Conservation (phyloP, 2,329 filamentous ascomycete species). For the Cercospora citrullina region DNA sequence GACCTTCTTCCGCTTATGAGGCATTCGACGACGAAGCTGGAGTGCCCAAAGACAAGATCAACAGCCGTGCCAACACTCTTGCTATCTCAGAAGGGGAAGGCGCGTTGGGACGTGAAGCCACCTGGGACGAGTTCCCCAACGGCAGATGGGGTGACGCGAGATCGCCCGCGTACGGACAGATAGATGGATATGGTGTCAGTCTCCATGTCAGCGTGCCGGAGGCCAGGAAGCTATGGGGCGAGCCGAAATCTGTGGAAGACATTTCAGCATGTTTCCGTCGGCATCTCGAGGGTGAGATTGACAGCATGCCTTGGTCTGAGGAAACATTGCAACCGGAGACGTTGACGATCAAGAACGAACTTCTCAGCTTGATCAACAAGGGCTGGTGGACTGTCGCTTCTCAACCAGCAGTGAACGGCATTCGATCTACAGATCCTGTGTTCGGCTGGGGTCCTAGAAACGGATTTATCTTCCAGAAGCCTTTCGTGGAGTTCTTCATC, state of each 20-base stretch:
- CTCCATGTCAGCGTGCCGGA: conserved; percentile 85
- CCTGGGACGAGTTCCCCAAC: conserved; percentile 98
- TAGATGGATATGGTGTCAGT: conserved; percentile 96
- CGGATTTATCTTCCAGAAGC: conserved; percentile 96
- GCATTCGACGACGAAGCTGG: conserved; percentile 75
- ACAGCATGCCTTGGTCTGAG: conserved; percentile 91
- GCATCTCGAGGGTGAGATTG: conserved; percentile 76
- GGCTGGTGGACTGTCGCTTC: conserved; percentile 98
- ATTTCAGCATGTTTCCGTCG: conserved; percentile 78
- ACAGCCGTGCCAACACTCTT: conserved; percentile 75
- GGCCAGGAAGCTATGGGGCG: conserved; percentile 81
- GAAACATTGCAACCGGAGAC: conserved; percentile 84
- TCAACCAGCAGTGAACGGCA: conserved; percentile 88
- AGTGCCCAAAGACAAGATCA: conserved; percentile 68
- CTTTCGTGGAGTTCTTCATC: conserved; percentile 96
- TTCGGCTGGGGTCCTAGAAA: conserved; percentile 93
- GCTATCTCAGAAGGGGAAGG: conserved; percentile 95
- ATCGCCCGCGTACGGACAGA: conserved; percentile 91
- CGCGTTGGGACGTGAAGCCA: conserved; percentile 84
- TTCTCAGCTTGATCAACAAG: conserved; percentile 73
- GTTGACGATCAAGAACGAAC: conserved; percentile 71
- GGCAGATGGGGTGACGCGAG: conserved; percentile 92
- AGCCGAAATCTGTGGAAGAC: conserved; percentile 68
- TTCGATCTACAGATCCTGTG: conserved; percentile 70
- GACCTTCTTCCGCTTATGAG: conserved; percentile 54